Evolutionary conservation across 805 yeast species (phyloP), one percentile per base, ranked within the genome.

Genomic region (Pichia thaimueangensis): DNA sequence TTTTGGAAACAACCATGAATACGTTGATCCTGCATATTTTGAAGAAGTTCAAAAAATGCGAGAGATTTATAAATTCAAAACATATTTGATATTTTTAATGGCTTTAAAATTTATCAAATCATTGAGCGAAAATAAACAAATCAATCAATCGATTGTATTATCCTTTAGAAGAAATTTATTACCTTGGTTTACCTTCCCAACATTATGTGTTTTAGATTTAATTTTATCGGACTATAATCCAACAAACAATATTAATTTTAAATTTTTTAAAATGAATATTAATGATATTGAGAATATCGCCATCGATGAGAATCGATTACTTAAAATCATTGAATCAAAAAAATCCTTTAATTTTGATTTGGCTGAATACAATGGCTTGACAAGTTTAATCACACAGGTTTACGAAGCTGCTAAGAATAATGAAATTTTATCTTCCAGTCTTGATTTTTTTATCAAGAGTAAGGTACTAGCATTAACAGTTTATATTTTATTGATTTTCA

Each of bases 41-140:
- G 38, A 21, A 17, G 48, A 47, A 12, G 50, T 44, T 8, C 45
- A 47, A 1, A 40, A 38, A 22, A 37, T 17, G 5, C 44, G 17
- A 5, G n/a, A 30, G 22, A 30, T 9, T 2, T 17, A 28, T 15
- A 34, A 34, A 24, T 13, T 22, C 13, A 34, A 34, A 22, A 7
- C 37, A 23, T 34, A 34, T 15, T n/a, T 34, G 10, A 34, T 34
- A 22, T 21, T 22, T 21, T 13, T 21, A 10, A 21, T 21, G 8
- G 28, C 23, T 10, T 6, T 34, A 6, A 34, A 22, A 24, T 11
- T 34, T 22, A 22, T 34, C 2, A 21, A 12, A 22, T n/a, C 15
- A 10, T 34, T 34, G 5, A 13, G 28, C 23, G 15, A 27, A 11
- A 11, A 34, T 11, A 27, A 22, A 13, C 17, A 5, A 4, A n/a